Percentiles rank a stretch among this genome's conserved stretches.
Conservation (phyloP, 1,139 yeast species). For the Hansenula sp. region DNA sequence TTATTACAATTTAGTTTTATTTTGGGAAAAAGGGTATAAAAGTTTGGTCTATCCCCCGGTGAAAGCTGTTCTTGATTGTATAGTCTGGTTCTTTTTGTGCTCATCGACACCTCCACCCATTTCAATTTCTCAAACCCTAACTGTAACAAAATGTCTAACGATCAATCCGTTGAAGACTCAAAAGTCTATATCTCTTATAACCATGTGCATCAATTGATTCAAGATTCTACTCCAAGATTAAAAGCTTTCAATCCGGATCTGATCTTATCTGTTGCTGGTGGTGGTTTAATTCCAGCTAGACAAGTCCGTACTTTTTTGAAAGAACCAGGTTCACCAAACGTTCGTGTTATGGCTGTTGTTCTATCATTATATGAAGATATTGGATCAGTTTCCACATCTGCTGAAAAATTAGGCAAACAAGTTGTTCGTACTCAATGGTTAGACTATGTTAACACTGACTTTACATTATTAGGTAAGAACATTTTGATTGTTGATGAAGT, state of each 20-base stretch:
- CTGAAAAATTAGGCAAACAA: conserved; percentile 73
- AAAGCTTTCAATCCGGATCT: conserved; percentile 71
- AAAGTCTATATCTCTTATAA: conserved; percentile 89
- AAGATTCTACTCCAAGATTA: conserved; percentile 71
- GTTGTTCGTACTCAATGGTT: conserved; percentile 96
- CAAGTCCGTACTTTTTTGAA: conserved; percentile 88
- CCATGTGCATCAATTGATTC: conserved; percentile 90
- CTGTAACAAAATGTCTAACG: conserved; percentile 21
- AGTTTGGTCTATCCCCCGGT: too few species aligned
- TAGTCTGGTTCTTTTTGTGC: too few species aligned
- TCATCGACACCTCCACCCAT: background rate
- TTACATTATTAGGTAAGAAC: conserved; percentile 74
- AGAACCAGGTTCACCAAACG: conserved; percentile 81
- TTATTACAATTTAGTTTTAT: background rate
- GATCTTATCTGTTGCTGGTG: conserved; percentile 88
- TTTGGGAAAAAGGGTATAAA: background rate
- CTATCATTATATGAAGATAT: conserved; percentile 85
- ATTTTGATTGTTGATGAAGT: conserved; percentile 89
- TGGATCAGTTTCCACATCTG: conserved; percentile 52
- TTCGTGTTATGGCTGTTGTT: conserved; percentile 92
- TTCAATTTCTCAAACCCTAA: too few species aligned
- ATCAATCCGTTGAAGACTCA: conserved; percentile 17
- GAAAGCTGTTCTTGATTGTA: too few species aligned
- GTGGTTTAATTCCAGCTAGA: conserved; percentile 96
- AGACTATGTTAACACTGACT: conserved; percentile 60